Conservation (phyloP, 805 yeast genomes). For the Kazachstania martiniae region DNA sequence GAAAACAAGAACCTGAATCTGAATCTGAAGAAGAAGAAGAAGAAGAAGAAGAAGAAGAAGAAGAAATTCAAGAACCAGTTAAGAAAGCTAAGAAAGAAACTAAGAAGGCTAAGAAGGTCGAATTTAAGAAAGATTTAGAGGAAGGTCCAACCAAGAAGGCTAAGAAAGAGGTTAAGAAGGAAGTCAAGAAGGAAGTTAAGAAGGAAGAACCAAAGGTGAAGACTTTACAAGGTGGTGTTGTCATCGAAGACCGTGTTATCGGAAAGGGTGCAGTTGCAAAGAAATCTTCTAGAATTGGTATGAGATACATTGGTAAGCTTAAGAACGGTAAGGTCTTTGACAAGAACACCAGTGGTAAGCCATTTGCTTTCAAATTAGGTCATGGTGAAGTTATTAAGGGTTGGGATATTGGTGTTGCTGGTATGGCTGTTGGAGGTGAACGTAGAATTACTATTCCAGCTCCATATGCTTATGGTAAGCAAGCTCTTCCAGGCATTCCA, state of each 20-base stretch:
- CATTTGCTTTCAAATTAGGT: conserved; percentile 83
- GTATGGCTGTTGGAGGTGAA: conserved; percentile 98
- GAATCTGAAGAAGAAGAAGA: conserved; percentile 20
- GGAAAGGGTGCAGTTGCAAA: conserved; percentile 88
- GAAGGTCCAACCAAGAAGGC: conserved; percentile 89
- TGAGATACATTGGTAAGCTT: conserved; percentile 95
- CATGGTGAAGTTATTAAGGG: conserved; percentile 98
- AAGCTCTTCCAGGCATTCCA: conserved; percentile 93
- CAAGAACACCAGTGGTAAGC: conserved; percentile 95
- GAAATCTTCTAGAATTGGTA: conserved; percentile 83
- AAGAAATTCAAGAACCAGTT: conserved; percentile 15
- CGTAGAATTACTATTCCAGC: conserved; percentile 96
- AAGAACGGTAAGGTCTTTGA: conserved; percentile 94
- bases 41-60: conserved; percentile 25
- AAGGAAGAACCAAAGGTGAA: conserved; percentile 48
- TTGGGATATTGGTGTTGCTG: conserved; percentile 97
- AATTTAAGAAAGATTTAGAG: conserved; percentile 83
- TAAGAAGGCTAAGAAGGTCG: conserved; percentile 60
- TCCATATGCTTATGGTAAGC: conserved; percentile 91
- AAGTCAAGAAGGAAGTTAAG: conserved; percentile 16
- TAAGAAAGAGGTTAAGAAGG: too few species aligned
- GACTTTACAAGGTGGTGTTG: conserved; percentile 86
- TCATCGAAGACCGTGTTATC: conserved; percentile 80
- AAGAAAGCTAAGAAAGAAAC: conserved; percentile 26
- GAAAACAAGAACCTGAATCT: conserved; percentile 24